Evolutionary conservation across 1,139 yeast species (phyloP), one percentile per base, ranked within the genome.

Genomic region (Diutina sp.): DNA sequence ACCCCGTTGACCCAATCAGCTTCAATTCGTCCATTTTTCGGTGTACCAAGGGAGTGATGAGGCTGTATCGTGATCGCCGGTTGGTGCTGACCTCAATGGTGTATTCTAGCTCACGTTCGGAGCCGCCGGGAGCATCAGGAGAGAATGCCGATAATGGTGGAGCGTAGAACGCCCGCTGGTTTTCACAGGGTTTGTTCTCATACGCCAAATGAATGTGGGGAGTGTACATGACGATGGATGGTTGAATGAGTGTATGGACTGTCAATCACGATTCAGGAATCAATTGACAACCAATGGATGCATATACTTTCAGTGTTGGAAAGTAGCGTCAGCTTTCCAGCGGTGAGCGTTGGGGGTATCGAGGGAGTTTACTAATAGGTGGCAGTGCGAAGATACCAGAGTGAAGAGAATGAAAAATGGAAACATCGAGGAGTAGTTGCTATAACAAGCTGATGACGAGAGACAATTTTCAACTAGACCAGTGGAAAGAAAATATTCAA

Each of bases 141-240:
- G 82, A 74, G 61, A 79, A 81, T 0, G 83, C 79, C 56, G 78
- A 74, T 41, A 81, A 66, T 6, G 84, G 82, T 1, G 84, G 84
- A 0, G 83, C 83, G 32, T 30, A 50, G 53, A 32, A 32, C 16
- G 25, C 53, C 14, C 21, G 53, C 12, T 16, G 44, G 25, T 16
- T 32, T 29, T n/a, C 28, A 4, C 11, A 38, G 28, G 44, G 44
- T n/a, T 9, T 11, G n/a, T 8, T 35, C 41, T 35, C 41, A 5
- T 35, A 35, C n/a, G 41, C 41, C 14, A 35, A n/a, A n/a, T 35
- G 41, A 35, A 35, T 35, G n/a, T 35, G 41, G 14, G 41, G 41
- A 12, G 41, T 35, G 14, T 35, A 35, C 41, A 35, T 35, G 41
- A 11, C 14, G 14, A 6, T 11, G n/a, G 25, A 21, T 21, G 25